Evolutionary conservation across 805 yeast species (phyloP).

Genomic region (Cyberlindnera americana): DNA sequence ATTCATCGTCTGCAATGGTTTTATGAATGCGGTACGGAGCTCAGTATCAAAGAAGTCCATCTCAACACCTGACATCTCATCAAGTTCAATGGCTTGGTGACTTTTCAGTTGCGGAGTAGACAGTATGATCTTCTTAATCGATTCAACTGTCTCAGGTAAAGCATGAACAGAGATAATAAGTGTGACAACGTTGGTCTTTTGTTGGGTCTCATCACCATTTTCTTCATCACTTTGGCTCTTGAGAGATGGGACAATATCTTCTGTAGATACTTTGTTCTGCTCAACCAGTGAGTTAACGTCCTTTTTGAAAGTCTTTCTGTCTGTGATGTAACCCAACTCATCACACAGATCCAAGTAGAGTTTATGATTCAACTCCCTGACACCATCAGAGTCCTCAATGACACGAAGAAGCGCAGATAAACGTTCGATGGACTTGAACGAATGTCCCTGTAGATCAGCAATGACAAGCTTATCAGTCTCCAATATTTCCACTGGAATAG

Average conservation of each 20-base stretch:
- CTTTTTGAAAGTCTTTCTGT: slow-evolving; percentile 48
- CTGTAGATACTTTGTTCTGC: slow-evolving; percentile 28
- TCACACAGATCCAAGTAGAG: slow-evolving; percentile 33
- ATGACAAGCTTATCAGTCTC: slow-evolving; percentile 11
- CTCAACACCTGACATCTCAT: slow-evolving; percentile 20
- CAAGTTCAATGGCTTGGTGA: slow-evolving; percentile 1
- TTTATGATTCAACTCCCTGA: slow-evolving; percentile 28
- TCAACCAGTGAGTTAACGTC: slow-evolving; percentile 38
- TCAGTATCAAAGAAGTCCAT: slow-evolving; percentile 28
- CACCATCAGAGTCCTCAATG: slow-evolving; percentile 43
- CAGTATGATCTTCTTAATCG: slow-evolving; percentile 1
- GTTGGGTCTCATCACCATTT: not conserved
- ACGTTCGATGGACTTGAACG: slow-evolving; percentile 43
- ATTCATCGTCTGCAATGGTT: slow-evolving; percentile 1
- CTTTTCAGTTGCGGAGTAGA: slow-evolving; percentile 1
- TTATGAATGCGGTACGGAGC: slow-evolving; percentile 19
- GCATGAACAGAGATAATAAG: slow-evolving; percentile 29
- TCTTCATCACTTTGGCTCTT: slow-evolving; percentile 1
- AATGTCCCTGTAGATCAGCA: slow-evolving; percentile 37
- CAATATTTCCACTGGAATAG: not conserved
- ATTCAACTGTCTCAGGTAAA: slow-evolving; percentile 4
- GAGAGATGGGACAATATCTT: slow-evolving; percentile 24
- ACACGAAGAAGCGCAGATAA: slow-evolving; percentile 40
- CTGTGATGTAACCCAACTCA: slow-evolving; percentile 42
- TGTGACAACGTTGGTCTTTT: not conserved